Evolutionary conservation across 257 asterid species (phyloP), one percentile per base, ranked within the genome.

Genomic region (Haberlea rhodopensis): DNA sequence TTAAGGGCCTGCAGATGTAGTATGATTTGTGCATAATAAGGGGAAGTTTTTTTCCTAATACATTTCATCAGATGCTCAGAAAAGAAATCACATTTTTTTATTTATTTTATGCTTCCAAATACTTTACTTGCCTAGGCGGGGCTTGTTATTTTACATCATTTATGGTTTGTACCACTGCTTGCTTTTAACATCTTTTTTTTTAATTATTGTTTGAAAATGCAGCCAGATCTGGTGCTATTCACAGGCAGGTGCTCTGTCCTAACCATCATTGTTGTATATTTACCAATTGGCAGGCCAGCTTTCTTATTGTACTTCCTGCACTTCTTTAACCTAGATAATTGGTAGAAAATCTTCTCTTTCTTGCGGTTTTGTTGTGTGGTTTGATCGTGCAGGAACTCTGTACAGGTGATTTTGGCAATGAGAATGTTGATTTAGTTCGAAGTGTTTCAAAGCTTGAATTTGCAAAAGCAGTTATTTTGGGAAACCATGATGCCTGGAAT

Each of bases 321-420:
- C 28, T 61, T 62, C 26, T 56, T 51, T 27, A 66, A 16, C 74
- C 27, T 69, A 34, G 43, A 37, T 66, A 54, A 53, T 27, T 57
- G 18, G 40, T 49, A 59, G 56, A 56, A 46, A 69, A 62, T 65
- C 54, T 74, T 68, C 46, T 37, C n/a, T 37, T 11, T 13, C 13
- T 5, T 37, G n/a, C n/a, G 5, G 16, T 37, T 13, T 29, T n/a
- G n/a, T 13, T 37, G 46, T 37, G 16, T 37, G n/a, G 53, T 70
- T 81, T 52, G 29, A 56, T 77, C 52, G 32, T 45, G 16, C 59
- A 51, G 40, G 70, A 67, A 40, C 67, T 59, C 70, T 74, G 56
- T 77, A 73, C 83, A 92, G 98, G 98, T 84, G 98, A 92, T 82
- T 85, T 92, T 79, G 98, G 97, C 62, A 87, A 91, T 85, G 98